These are phyloP conservation scores for Schoenoplectus triqueter DNA, from an alignment of 202 grass and related monocot species.

Conservation along the genomic window DNA sequence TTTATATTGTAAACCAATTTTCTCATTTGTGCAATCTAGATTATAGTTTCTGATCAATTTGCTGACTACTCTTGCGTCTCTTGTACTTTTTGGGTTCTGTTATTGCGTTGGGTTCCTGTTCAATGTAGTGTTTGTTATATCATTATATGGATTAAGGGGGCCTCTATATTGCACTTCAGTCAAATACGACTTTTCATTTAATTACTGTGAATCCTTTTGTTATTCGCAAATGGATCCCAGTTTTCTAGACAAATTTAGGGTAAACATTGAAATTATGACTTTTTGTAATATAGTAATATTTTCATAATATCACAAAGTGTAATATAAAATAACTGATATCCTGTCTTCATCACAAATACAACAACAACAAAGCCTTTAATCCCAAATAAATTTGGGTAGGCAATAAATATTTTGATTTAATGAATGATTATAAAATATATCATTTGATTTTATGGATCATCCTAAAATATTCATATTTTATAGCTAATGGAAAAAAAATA, in stretches of 20 bases:
- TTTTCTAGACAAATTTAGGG: too few relatives aligned
- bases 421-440: background rate
- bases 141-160: background rate
- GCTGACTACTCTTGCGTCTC: background rate
- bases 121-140: background rate
- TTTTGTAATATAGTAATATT: too few relatives aligned
- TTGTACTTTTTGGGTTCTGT: background rate
- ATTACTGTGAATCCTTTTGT: background rate
- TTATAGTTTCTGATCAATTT: background rate
- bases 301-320: too few relatives aligned
- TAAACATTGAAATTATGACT: too few relatives aligned
- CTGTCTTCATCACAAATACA: background rate
- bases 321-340: background rate
- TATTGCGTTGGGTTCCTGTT: background rate
- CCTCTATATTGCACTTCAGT: background rate
- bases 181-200: background rate
- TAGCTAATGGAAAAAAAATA: background rate
- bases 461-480: background rate
- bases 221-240: background rate
- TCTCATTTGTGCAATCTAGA: background rate
- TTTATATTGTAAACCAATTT: background rate
- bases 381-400: too few relatives aligned
- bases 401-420: background rate
- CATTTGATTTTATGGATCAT: background rate
- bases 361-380: too few relatives aligned